Conservation (phyloP, 2,329 filamentous ascomycete species). For the Exserohilum rostratum region DNA sequence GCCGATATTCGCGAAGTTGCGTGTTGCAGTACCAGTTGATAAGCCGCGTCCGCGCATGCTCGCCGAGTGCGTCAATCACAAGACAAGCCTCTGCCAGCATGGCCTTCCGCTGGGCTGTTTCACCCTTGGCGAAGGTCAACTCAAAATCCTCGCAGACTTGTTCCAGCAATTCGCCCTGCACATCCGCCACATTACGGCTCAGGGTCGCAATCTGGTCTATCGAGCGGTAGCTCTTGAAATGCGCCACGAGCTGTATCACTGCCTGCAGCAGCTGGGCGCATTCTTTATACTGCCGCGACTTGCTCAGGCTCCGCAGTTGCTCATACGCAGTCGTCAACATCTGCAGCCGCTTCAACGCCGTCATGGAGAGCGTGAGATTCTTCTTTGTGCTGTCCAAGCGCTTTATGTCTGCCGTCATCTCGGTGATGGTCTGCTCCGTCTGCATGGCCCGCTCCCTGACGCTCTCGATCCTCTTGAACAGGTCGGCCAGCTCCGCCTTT, state of each 20-base stretch:
- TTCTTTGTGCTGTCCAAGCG: conserved; percentile 94
- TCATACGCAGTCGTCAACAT: conserved; percentile 99
- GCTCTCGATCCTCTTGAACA: conserved; percentile 94
- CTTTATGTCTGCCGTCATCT: conserved; percentile 99
- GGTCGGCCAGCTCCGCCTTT: conserved; percentile 83
- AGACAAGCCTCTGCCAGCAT: conserved; percentile 85
- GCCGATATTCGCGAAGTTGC: conserved; percentile 90
- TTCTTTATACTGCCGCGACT: conserved; percentile 89
- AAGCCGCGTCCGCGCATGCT: conserved; percentile 79
- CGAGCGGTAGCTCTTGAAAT: conserved; percentile 97
- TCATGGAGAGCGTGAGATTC: conserved; percentile 97
- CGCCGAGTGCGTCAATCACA: conserved; percentile 93
- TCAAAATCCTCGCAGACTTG: conserved; percentile 99
- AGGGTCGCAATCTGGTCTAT: conserved; percentile 97
- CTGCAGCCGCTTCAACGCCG: conserved; percentile 91
- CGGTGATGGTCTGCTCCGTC: conserved; percentile 94
- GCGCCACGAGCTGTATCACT: conserved; percentile 95
- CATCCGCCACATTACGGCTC: conserved; percentile 88
- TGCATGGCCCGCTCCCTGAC: conserved; percentile 87
- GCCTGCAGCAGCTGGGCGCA: conserved; percentile 93
- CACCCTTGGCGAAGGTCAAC: conserved; percentile 87
- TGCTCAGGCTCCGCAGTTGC: conserved; percentile 82
- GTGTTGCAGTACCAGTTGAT: conserved; percentile 99
- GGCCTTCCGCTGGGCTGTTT: conserved; percentile 71
- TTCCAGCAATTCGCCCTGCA: conserved; percentile 90